Conservation (phyloP, 2,329 filamentous ascomycete genomes). For the Ilyonectria mors-panacis region DNA sequence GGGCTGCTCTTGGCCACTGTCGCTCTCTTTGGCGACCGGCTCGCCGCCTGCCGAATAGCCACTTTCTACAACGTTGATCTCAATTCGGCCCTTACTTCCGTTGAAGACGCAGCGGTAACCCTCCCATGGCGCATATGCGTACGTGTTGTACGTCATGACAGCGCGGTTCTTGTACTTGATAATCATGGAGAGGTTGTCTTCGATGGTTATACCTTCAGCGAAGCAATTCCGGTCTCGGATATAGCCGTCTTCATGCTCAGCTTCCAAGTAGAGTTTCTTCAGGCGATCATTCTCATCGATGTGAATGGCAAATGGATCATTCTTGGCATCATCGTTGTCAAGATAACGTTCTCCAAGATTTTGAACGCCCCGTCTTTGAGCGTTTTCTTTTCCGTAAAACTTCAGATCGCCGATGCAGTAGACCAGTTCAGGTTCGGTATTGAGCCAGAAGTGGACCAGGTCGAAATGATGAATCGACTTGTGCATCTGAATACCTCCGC, state of each 20-base stretch:
- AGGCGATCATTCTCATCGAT: constrained; percentile 66
- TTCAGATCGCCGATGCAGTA: constrained; percentile 71
- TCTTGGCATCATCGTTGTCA: constrained; percentile 64
- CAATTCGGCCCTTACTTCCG: constrained; percentile 70
- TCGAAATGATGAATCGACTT: constrained; percentile 77
- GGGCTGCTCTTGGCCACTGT: constrained; percentile 54
- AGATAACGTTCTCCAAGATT: constrained; percentile 65
- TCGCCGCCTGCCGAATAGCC: constrained; percentile 73
- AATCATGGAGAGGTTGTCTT: constrained; percentile 74
- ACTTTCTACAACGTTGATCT: constrained; percentile 74
- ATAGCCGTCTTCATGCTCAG: constrained; percentile 75
- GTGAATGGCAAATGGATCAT: constrained; percentile 72
- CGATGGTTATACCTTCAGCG: constrained; percentile 73
- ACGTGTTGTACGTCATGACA: constrained; percentile 70
- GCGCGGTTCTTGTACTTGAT: constrained; percentile 70
- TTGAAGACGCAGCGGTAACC: constrained; percentile 72
- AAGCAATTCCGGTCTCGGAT: constrained; percentile 75
- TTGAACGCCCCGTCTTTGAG: constrained; percentile 66
- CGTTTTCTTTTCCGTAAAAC: constrained; percentile 75
- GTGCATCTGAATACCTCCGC: constrained; percentile 72
- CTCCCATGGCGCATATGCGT: constrained; percentile 75
- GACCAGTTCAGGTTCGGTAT: constrained; percentile 67
- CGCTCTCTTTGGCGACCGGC: constrained; percentile 60
- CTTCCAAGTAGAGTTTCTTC: constrained; percentile 72
- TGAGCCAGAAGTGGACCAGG: constrained; percentile 74